Evolutionary conservation across 2,329 filamentous ascomycete species (phyloP).

Genomic region (Sarocladiaceae sp.): DNA sequence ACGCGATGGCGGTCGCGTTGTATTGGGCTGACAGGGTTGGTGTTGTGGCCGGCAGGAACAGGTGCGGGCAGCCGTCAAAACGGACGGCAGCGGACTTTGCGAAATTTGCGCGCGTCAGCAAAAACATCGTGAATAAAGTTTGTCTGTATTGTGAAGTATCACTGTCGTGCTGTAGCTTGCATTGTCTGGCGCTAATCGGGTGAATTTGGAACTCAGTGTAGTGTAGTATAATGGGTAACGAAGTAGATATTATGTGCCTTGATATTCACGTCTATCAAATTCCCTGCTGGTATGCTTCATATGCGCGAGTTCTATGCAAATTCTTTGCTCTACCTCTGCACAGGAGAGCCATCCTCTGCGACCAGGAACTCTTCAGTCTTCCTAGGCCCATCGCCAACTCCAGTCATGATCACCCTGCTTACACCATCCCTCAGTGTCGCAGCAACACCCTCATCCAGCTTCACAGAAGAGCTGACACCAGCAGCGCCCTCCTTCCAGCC

Average conservation of each 20-base stretch:
- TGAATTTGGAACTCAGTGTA: too few relatives aligned
- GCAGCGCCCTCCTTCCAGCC: constrained; percentile 65
- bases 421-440: constrained; percentile 71
- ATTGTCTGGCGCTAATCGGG: too few relatives aligned
- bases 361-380: constrained; percentile 76
- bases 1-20: neutral
- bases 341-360: constrained; percentile 56
- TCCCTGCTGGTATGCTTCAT: neutral
- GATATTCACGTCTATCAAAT: neutral
- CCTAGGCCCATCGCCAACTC: constrained; percentile 83
- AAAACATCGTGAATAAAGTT: too few relatives aligned
- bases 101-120: too few relatives aligned
- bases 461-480: constrained; percentile 48
- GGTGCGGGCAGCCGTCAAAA: neutral
- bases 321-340: constrained; percentile 23
- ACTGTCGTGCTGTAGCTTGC: too few relatives aligned
- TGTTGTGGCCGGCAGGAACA: neutral
- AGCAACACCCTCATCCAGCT: constrained; percentile 62
- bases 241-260: too few relatives aligned
- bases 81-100: neutral
- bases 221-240: too few relatives aligned
- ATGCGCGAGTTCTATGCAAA: neutral
- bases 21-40: neutral
- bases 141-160: neutral
- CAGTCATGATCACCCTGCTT: constrained; percentile 83